Percentiles rank a stretch among this genome's conserved stretches.
phyloP scores from a whole-genome alignment of 176 grass and related monocot genomes.

The Tillandsia fasciculata region DNA sequence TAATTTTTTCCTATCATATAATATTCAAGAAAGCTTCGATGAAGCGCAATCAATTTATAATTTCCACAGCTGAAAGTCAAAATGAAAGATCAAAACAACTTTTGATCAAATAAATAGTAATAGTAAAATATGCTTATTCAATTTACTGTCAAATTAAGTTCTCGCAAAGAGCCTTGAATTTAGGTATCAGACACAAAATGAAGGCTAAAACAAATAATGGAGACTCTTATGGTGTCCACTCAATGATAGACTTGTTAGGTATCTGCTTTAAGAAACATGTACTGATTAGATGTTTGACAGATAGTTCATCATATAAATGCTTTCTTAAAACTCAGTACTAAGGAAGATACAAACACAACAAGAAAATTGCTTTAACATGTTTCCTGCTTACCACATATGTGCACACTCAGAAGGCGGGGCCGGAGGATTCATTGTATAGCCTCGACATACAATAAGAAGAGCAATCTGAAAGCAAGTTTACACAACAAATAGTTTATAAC shows the following conservation, averaged over 20 bases:
- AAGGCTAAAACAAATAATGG: no score
- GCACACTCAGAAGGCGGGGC: slow-evolving; percentile 75
- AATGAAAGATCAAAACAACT: background rate
- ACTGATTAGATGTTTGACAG: no score
- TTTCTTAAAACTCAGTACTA: background rate
- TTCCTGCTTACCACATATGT: slow-evolving; percentile 91
- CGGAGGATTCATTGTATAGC: slow-evolving; percentile 89
- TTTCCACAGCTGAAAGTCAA: background rate
- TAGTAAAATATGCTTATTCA: no score
- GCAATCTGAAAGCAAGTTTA: slow-evolving; percentile 58
- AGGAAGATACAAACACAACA: background rate
- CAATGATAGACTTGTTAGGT: no score
- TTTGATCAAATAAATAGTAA: background rate
- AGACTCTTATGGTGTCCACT: no score
- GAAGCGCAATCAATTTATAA: background rate
- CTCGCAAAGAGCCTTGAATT: no score
- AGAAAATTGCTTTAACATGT: slow-evolving; percentile 1
- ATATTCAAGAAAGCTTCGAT: background rate
- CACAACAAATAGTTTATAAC: slow-evolving; percentile 21
- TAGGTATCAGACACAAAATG: no score
- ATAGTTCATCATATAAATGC: no score
- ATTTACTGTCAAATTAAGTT: no score
- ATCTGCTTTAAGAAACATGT: no score
- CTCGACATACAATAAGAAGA: slow-evolving; percentile 89
- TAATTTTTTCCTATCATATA: background rate